Evolutionary conservation across 2,329 filamentous ascomycete species (phyloP).

Genomic region (Drechslerella dactyloides): DNA sequence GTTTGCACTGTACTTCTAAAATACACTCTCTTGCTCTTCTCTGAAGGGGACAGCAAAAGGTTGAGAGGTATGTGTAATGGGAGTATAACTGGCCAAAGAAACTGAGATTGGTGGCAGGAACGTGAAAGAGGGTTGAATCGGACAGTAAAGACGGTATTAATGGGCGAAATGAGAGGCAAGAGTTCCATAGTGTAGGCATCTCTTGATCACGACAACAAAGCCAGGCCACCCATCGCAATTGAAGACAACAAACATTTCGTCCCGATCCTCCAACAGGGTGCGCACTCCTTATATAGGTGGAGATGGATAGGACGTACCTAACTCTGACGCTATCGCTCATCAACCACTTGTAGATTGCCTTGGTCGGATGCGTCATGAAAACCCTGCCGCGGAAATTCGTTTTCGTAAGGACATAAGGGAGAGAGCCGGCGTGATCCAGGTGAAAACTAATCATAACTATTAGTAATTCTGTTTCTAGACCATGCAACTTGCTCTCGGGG

Average conservation of each 20-base stretch:
- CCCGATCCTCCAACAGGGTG: conserved; percentile 13
- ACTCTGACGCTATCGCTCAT: conserved; percentile 97
- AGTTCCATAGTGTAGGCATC: conserved; percentile 28
- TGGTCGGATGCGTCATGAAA: conserved; percentile 99
- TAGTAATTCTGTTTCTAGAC: conserved; percentile 64
- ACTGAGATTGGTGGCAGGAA: neutral
- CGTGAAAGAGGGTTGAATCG: conserved; percentile 15
- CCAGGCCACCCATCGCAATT: conserved; percentile 5
- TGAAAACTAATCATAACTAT: conserved; percentile 75
- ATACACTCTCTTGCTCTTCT: conserved; percentile 39
- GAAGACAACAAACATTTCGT: conserved; percentile 10
- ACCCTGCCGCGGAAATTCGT: conserved; percentile 96
- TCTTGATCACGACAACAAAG: conserved; percentile 23
- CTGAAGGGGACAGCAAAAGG: conserved; percentile 6
- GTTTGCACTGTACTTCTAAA: conserved; percentile 46
- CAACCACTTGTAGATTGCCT: conserved; percentile 99
- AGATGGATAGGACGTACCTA: conserved; percentile 62
- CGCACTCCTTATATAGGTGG: neutral
- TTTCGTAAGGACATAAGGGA: conserved; percentile 96
- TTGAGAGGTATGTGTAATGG: conserved; percentile 14
- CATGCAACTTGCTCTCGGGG: neutral
- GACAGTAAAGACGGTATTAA: conserved; percentile 20
- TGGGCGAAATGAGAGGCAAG: conserved; percentile 24
- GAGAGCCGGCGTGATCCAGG: conserved; percentile 96
- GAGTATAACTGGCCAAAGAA: conserved; percentile 7